A percentile compares a stretch with the other conserved stretches of the same genome.
Evolutionary conservation across 768 basidiomycete species (phyloP).

Genomic region (Boletus subcaerulescens): DNA sequence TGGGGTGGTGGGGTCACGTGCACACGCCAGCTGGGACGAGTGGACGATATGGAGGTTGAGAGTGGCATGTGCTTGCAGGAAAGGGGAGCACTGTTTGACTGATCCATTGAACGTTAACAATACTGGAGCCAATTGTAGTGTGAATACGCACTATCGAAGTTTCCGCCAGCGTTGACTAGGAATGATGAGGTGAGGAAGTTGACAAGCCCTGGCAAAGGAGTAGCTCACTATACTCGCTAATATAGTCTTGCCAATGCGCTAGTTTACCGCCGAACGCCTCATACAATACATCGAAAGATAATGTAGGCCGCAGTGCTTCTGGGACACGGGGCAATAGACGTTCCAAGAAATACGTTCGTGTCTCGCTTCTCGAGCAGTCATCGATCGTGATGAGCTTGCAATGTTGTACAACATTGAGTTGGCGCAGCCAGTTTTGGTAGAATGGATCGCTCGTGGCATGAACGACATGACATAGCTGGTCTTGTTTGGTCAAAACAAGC

Average conservation of each 20-base stretch:
- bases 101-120: conserved; percentile 5
- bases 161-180: conserved; percentile 72
- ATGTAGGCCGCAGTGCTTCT: conserved; percentile 46
- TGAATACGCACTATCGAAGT: conserved; percentile 55
- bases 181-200: conserved; percentile 3
- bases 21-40: conserved; percentile 57
- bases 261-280: conserved; percentile 83
- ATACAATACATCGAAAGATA: conserved; percentile 72
- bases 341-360: conserved; percentile 62
- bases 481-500: conserved; percentile 85
- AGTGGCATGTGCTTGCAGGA: conserved; percentile 79
- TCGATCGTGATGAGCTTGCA: conserved; percentile 85
- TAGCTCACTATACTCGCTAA: conserved; percentile 62
- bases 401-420: conserved; percentile 77
- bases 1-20: conserved; percentile 32
- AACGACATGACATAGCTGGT: conserved; percentile 78
- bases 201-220: not conserved
- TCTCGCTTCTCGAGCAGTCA: conserved; percentile 74
- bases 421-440: conserved; percentile 80
- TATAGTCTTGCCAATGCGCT: conserved; percentile 79
- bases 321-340: conserved; percentile 68
- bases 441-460: conserved; percentile 83
- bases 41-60: conserved; percentile 88
- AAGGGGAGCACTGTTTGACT: conserved; percentile 81
- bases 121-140: not conserved